phyloP scores from a whole-genome alignment of 2,329 filamentous ascomycete genomes.

The Diaporthe ampelina region DNA sequence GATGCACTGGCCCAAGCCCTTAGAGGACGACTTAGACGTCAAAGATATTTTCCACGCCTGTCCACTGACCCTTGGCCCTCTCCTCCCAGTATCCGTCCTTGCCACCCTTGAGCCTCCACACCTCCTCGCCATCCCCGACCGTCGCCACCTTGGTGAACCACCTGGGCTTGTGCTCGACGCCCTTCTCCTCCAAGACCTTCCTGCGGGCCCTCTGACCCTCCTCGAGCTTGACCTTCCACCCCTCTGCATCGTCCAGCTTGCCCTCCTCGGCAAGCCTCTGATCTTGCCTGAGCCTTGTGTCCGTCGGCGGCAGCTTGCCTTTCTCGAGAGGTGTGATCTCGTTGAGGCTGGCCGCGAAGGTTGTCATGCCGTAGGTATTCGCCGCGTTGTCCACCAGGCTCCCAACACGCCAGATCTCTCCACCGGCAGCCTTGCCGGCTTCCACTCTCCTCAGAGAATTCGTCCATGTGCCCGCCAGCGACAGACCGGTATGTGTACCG shows the following conservation, averaged over 20 bases:
- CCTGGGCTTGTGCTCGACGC: conserved; percentile 78
- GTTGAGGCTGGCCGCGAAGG: conserved; percentile 88
- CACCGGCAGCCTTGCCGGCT: conserved; percentile 71
- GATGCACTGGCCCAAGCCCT: background rate
- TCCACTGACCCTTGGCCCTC: conserved; percentile 77
- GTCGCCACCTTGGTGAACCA: conserved; percentile 84
- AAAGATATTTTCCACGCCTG: conserved; percentile 67
- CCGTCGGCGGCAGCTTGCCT: conserved; percentile 81
- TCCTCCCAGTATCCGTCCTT: conserved; percentile 97
- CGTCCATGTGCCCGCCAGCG: conserved; percentile 89
- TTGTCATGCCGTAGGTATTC: conserved; percentile 88
- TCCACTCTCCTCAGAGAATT: conserved; percentile 67
- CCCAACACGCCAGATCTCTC: conserved; percentile 84
- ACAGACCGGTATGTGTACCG: conserved; percentile 75
- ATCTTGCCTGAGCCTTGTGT: conserved; percentile 87
- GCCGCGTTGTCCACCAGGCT: conserved; percentile 82
- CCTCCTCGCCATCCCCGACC: conserved; percentile 72
- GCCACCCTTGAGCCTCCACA: conserved; percentile 82
- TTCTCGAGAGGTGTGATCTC: conserved; percentile 87
- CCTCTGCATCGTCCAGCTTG: conserved; percentile 48
- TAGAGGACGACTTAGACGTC: conserved; percentile 36
- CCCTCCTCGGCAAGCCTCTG: conserved; percentile 72
- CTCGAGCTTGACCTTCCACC: conserved; percentile 73
- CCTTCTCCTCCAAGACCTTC: conserved; percentile 80
- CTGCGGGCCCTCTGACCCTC: conserved; percentile 85